Evolutionary conservation across 306 rosid genomes (phyloP).

Genomic region (Acacia melanoxylon): DNA sequence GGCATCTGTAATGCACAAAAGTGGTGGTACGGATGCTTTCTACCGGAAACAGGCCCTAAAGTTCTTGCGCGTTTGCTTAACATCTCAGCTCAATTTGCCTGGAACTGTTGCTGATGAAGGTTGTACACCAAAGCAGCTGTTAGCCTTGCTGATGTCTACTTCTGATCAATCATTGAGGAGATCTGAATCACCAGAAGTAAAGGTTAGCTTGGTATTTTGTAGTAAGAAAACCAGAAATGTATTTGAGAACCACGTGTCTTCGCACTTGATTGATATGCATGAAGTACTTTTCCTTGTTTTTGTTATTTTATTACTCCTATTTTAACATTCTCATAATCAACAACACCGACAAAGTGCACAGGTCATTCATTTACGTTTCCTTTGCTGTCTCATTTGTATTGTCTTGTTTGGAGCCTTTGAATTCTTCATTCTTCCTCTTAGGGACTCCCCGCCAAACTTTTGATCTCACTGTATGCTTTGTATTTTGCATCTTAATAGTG

Average conservation of each 20-base stretch:
- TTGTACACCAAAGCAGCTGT: conserved; percentile 69
- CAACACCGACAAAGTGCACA: neutral
- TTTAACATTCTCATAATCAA: conserved; percentile 23
- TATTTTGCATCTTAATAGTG: neutral
- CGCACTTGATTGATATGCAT: conserved; percentile 1
- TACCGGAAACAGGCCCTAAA: conserved; percentile 86
- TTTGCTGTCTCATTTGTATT: conserved; percentile 14
- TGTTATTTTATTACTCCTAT: conserved; percentile 6
- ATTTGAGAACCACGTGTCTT: neutral
- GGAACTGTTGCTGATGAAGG: conserved; percentile 80
- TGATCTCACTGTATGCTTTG: neutral
- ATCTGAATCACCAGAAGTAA: conserved; percentile 71
- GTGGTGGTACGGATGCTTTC: conserved; percentile 72
- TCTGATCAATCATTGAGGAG: conserved; percentile 72
- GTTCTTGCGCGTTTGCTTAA: conserved; percentile 86
- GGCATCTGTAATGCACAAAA: conserved; percentile 77
- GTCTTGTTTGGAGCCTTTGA: neutral
- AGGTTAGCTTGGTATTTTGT: conserved; percentile 58
- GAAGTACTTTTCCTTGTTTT: neutral
- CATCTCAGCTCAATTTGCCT: conserved; percentile 97
- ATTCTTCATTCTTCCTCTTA: conserved; percentile 11
- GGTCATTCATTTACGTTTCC: conserved; percentile 5
- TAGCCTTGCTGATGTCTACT: conserved; percentile 68
- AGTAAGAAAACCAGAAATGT: neutral
- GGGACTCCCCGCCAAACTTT: neutral